These are phyloP conservation scores for Dipodascopsis uninucleata DNA, from an alignment of 805 yeast genomes.

Conservation along the genomic window DNA sequence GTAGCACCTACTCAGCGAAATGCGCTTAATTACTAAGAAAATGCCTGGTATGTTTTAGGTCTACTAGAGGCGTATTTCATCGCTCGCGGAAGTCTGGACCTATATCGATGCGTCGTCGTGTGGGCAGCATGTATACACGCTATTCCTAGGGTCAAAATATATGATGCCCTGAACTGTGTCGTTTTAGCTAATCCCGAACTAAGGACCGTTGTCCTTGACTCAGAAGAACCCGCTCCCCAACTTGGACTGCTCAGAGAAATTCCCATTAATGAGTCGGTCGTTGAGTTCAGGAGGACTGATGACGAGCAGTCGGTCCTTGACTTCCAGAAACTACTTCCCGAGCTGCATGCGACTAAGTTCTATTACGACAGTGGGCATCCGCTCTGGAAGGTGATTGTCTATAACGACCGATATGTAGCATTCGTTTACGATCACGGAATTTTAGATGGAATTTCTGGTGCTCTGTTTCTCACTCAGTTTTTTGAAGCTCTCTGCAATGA, in stretches of 20 bases:
- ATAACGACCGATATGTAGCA: slow-evolving; percentile 1
- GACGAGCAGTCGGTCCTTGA: background rate
- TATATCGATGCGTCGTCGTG: too few relatives aligned
- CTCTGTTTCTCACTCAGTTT: slow-evolving; percentile 4
- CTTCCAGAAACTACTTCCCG: background rate
- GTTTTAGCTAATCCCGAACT: slow-evolving; percentile 8
- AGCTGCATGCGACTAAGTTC: background rate
- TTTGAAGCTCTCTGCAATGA: too few relatives aligned
- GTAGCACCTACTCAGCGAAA: too few relatives aligned
- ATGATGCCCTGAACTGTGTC: background rate
- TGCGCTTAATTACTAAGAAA: too few relatives aligned
- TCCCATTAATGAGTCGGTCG: slow-evolving; percentile 2
- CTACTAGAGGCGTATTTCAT: too few relatives aligned
- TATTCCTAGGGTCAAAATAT: too few relatives aligned
- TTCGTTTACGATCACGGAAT: slow-evolving; percentile 13
- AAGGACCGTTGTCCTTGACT: background rate
- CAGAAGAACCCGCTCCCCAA: background rate
- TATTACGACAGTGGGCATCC: slow-evolving; percentile 1
- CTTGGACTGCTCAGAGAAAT: slow-evolving; percentile 8
- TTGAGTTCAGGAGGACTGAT: slow-evolving; percentile 1
- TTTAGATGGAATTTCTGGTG: slow-evolving; percentile 15
- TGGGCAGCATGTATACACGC: too few relatives aligned
- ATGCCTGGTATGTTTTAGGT: too few relatives aligned
- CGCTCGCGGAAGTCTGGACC: too few relatives aligned
- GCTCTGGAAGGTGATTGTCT: slow-evolving; percentile 10